Conservation (phyloP, 106 monocot species). For the Ottelia alismoides region DNA sequence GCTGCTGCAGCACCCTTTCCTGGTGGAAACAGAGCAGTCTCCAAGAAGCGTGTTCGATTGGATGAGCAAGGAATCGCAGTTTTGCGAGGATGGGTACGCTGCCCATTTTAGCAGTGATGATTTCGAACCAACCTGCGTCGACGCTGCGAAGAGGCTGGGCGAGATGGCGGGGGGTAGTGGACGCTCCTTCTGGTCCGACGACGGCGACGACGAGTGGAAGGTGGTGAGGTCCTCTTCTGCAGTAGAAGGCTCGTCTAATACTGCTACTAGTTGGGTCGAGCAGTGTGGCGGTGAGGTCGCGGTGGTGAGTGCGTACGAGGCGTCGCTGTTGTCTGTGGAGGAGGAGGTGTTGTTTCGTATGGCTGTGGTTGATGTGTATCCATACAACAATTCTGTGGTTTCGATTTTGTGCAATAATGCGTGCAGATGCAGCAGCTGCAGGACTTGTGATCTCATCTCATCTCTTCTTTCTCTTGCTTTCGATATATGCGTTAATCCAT, state of each 20-base stretch:
- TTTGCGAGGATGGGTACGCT: conserved; percentile 1
- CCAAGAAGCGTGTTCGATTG: conserved; percentile 45
- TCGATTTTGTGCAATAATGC: too few relatives aligned
- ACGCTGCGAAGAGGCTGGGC: conserved; percentile 19
- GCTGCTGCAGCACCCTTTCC: conserved; percentile 46
- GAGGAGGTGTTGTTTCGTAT: not conserved
- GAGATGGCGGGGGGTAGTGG: conserved; percentile 9
- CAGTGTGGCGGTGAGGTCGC: too few relatives aligned
- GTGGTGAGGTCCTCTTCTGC: not conserved
- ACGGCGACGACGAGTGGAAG: conserved; percentile 30
- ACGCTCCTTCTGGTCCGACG: conserved; percentile 1
- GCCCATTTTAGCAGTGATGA: not conserved
- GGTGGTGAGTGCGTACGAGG: too few relatives aligned
- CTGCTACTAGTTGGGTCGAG: too few relatives aligned
- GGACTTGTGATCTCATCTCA: too few relatives aligned
- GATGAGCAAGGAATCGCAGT: conserved; percentile 10
- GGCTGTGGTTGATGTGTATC: not conserved
- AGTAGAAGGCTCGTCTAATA: too few relatives aligned
- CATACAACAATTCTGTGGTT: not conserved
- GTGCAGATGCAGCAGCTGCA: too few relatives aligned
- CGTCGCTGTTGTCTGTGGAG: too few relatives aligned
- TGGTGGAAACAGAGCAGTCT: conserved; percentile 20
- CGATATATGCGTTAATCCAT: too few relatives aligned
- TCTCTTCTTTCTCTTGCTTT: too few relatives aligned
- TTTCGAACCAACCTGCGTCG: too few relatives aligned